Percentiles rank a stretch among this genome's conserved stretches.
These are phyloP conservation scores for Chenopodium album DNA, from an alignment of 148 eudicot genomes.

Conservation along the genomic window DNA sequence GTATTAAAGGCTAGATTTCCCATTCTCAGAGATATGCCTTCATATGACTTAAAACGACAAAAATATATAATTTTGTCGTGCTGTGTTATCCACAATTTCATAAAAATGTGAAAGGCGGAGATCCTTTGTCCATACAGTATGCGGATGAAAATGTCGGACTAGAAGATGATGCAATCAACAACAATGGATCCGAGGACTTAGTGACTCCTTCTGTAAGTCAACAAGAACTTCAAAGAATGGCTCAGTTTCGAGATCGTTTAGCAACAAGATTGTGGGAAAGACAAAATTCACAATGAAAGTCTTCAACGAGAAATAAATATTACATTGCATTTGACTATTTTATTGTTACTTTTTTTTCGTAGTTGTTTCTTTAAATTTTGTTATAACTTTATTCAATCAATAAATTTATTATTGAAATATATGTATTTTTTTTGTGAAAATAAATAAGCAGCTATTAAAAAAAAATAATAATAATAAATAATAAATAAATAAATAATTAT, in stretches of 20 bases:
- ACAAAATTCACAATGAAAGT: not conserved
- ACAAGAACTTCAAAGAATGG: constrained; percentile 1
- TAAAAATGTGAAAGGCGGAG: not conserved
- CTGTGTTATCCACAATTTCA: constrained; percentile 1
- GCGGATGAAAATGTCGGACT: constrained; percentile 1
- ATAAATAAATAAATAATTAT: too few relatives aligned
- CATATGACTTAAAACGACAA: constrained; percentile 5
- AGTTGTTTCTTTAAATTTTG: too few relatives aligned
- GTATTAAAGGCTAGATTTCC: constrained; percentile 11
- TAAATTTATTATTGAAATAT: too few relatives aligned
- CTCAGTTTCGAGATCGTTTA: not conserved
- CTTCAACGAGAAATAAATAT: too few relatives aligned
- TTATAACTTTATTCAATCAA: too few relatives aligned
- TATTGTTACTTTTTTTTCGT: too few relatives aligned
- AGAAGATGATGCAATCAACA: not conserved
- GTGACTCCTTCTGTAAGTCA: not conserved
- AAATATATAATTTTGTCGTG: not conserved
- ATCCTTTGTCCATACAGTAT: not conserved
- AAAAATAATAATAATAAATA: too few relatives aligned
- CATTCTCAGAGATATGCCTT: not conserved
- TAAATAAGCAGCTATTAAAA: too few relatives aligned
- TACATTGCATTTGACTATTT: too few relatives aligned
- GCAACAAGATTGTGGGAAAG: not conserved
- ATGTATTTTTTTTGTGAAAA: too few relatives aligned
- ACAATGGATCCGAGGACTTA: not conserved